Evolutionary conservation across 192 early-diverging fungal genomes (phyloP), one percentile per base, ranked within the genome.

Genomic region (Funneliformis mosseae): DNA sequence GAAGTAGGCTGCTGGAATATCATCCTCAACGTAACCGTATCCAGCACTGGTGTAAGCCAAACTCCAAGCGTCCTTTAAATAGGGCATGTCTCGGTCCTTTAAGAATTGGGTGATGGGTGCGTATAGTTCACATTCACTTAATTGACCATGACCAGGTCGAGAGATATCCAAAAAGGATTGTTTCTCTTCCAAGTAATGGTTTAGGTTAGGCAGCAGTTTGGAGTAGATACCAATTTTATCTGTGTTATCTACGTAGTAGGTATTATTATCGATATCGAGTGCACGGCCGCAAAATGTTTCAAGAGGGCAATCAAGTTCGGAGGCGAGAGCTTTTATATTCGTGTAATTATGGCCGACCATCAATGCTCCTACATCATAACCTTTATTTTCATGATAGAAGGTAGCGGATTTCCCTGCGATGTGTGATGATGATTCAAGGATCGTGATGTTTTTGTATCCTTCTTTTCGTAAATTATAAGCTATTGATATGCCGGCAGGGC

Each of bases 31-130:
- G 23, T 77, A 77, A 7, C 76, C 76, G 25, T 77, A 77, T 4
- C 76, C 76, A 41, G 76, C 76, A 43, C 60, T 64, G 21, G 76
- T 77, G 21, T 64, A 77, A 42, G 76, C 76, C 21, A 77, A 66
- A 64, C 18, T 23, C 76, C 76, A 77, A 14, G 61, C 76, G 14
- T 77, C 76, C 16, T 46, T 61, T 33, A 77, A 39, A 63, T 77
- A 77, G 0, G 62, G 38, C 60, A 77, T 41, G 7, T 77, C 41
- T 11, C 42, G 18, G 6, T 45, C 76, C n/a, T 63, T 77, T 33
- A 77, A 50, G 27, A 64, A 77, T 46, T 77, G 76, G 12, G 39
- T 8, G 14, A 77, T 77, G 10, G 76, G 76, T 0, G 76, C 60
- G 10, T 64, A 77, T 18, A 77, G 8, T n/a, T 64, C 10, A 14